A percentile compares a stretch with the other conserved stretches of the same genome.
phyloP scores from a whole-genome alignment of 2,329 filamentous ascomycete species.

The Apiospora hydei region DNA sequence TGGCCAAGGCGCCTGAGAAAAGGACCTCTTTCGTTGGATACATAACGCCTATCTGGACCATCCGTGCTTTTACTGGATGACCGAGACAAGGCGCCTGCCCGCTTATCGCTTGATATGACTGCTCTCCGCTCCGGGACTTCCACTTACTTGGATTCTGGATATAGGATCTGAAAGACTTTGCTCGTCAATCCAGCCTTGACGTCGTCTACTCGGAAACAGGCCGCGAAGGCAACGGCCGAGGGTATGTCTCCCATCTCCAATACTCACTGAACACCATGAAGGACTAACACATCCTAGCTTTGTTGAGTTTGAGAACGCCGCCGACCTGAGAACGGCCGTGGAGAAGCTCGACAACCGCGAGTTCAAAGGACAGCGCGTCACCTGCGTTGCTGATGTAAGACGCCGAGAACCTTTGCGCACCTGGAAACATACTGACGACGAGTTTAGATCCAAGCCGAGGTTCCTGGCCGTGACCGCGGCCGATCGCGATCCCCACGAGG shows the following conservation, averaged over 20 bases:
- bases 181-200: constrained; percentile 93
- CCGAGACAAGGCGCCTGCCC: constrained; percentile 30
- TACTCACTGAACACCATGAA: not conserved
- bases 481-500: constrained; percentile 80
- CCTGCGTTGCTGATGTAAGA: constrained; percentile 86
- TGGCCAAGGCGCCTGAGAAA: constrained; percentile 41
- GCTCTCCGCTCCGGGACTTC: constrained; percentile 59
- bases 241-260: constrained; percentile 64
- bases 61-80: constrained; percentile 31
- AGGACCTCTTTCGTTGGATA: constrained; percentile 39
- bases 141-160: constrained; percentile 83
- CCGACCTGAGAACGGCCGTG: constrained; percentile 87
- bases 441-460: constrained; percentile 77
- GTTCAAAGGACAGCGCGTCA: constrained; percentile 89
- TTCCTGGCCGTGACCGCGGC: constrained; percentile 70
- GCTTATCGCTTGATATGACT: constrained; percentile 39
- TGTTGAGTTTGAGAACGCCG: constrained; percentile 95
- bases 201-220: constrained; percentile 98
- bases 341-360: constrained; percentile 93
- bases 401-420: constrained; percentile 26
- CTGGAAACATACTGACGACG: not conserved
- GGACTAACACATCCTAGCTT: constrained; percentile 65
- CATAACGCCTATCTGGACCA: constrained; percentile 30
- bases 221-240: constrained; percentile 89
- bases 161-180: constrained; percentile 99